Evolutionary conservation across 495 filamentous ascomycete genomes (phyloP).

Genomic region (Podospora bellae-mahoneyi): DNA sequence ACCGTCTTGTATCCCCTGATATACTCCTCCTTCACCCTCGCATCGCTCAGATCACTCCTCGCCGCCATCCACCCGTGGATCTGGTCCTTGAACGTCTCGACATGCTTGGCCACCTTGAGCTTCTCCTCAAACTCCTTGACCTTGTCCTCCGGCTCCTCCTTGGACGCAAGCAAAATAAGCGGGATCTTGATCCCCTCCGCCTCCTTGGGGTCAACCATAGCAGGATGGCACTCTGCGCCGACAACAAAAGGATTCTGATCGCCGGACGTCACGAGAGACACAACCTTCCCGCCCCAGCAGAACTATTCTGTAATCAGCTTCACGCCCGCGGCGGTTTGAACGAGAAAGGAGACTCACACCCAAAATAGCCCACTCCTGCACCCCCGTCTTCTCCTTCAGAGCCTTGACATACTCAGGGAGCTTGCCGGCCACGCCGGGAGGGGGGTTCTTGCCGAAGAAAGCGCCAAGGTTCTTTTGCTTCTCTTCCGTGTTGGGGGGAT

Average conservation of each 20-base stretch:
- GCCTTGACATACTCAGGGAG: conserved; percentile 60
- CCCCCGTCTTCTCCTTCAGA: conserved; percentile 53
- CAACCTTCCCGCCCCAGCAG: conserved; percentile 91
- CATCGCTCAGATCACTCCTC: conserved; percentile 62
- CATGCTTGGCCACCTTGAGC: conserved; percentile 63
- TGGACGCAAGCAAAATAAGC: conserved; percentile 61
- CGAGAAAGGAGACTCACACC: conserved; percentile 47
- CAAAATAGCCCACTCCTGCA: conserved; percentile 80
- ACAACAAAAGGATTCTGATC: conserved; percentile 63
- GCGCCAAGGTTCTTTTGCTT: conserved; percentile 69
- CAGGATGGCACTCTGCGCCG: conserved; percentile 73
- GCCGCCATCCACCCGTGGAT: conserved; percentile 94
- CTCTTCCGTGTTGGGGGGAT: conserved; percentile 76
- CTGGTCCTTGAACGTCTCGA: conserved; percentile 78
- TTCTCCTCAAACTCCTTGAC: conserved; percentile 69
- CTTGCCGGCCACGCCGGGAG: conserved; percentile 58
- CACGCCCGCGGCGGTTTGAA: background rate
- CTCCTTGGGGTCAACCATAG: conserved; percentile 79
- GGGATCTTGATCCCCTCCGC: conserved; percentile 64
- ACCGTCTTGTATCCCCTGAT: conserved; percentile 72
- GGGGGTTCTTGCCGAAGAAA: conserved; percentile 71
- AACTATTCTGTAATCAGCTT: conserved; percentile 38
- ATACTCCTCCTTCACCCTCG: conserved; percentile 69
- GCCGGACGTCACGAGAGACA: conserved; percentile 54
- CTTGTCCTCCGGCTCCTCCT: conserved; percentile 62